Evolutionary conservation across 2,329 filamentous ascomycete genomes (phyloP), one percentile per base, ranked within the genome.

Genomic region (Stagonosporopsis vannaccii): DNA sequence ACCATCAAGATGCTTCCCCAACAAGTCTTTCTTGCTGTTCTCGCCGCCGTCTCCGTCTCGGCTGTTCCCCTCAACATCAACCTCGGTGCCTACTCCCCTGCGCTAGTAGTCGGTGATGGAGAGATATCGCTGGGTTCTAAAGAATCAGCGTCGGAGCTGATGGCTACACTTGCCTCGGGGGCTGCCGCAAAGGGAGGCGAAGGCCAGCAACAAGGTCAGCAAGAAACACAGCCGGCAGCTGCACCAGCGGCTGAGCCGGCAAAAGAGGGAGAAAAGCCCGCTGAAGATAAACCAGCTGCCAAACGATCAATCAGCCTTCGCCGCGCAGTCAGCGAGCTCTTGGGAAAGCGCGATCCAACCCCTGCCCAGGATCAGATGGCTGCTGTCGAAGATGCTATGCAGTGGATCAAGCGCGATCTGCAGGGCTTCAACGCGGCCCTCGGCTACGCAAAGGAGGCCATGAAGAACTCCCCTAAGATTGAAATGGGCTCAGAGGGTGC

Each of bases 71-170:
- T 82, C 46, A 82, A 82, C 76, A 82, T 82, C 78, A 82, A 82
- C 72, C 75, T 82, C 48, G 80, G 80, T 49, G 80, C 80, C 28
- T 82, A 81, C 67, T 82, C 80, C 39, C 80, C 80, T 45, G 80
- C 80, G 62, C 64, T 82, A 74, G 80, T 82, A 73, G 80, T 82
- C 73, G 80, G 80, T 80, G 80, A 82, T 76, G 80, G 80, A 73
- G 80, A 80, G 69, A 82, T 82, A 54, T 80, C 79, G 45, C 79
- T 82, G 49, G 78, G 76, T 56, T 77, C 73, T 3, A 76, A 73
- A 45, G 73, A 75, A 69, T 72, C 71, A 57, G 79, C 77, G 15
- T 75, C 74, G 32, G 70, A 75, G 51, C 61, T 81, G 60, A 79
- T 82, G 73, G 73, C 77, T 35, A 78, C 79, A 11, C 74, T 81